A percentile compares a stretch with the other conserved stretches of the same genome.
Conservation (phyloP, 2,329 filamentous ascomycete genomes). For the Cladosporium velox region DNA sequence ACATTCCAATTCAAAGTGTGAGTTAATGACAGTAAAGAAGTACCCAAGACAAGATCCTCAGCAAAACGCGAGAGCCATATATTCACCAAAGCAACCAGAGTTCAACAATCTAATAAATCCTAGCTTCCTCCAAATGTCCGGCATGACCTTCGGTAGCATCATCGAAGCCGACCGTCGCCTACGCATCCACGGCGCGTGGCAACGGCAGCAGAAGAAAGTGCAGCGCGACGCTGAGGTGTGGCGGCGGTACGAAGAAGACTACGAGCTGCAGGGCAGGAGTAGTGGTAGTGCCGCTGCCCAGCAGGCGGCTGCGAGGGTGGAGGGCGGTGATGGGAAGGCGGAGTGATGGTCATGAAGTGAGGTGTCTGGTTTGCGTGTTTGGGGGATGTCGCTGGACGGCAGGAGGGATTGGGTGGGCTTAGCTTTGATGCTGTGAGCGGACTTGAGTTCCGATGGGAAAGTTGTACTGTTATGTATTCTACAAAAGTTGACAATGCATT, state of each 20-base stretch:
- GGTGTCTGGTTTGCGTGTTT: no score
- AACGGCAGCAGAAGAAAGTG: constrained; percentile 66
- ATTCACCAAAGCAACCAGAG: no score
- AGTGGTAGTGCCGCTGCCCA: background rate
- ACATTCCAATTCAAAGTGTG: constrained; percentile 79
- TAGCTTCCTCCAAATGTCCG: constrained; percentile 82
- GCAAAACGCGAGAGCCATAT: no score
- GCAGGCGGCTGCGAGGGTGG: background rate
- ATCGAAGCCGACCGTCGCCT: constrained; percentile 72
- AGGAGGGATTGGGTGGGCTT: background rate
- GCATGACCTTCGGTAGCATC: constrained; percentile 77
- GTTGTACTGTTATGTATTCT: background rate
- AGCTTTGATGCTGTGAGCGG: background rate
- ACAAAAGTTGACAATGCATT: background rate
- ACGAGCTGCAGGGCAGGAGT: constrained; percentile 24
- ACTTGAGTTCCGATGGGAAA: background rate
- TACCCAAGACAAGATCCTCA: no score
- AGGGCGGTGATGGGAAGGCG: background rate
- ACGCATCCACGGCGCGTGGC: constrained; percentile 64
- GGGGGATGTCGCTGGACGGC: background rate
- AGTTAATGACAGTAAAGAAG: no score
- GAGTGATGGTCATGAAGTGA: background rate
- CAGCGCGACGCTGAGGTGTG: constrained; percentile 67
- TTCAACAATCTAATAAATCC: background rate
- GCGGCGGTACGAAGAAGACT: constrained; percentile 66